Evolutionary conservation across 2,329 filamentous ascomycete species (phyloP).

Genomic region (Cercospora brassicicola): DNA sequence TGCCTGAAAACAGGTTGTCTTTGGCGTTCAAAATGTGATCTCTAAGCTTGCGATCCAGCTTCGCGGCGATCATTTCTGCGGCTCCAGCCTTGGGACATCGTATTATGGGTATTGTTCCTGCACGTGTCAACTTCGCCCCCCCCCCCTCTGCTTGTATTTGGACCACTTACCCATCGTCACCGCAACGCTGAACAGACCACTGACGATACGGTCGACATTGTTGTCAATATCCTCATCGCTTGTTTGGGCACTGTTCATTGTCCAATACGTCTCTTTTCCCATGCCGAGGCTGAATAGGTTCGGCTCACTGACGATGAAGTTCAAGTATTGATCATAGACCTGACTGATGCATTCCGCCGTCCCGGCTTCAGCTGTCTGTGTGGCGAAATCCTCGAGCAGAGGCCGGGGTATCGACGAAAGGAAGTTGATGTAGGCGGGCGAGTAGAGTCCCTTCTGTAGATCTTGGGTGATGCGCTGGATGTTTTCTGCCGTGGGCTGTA

Average conservation of each 20-base stretch:
- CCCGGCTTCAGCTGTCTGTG: conserved; percentile 77
- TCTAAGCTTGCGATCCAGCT: conserved; percentile 90
- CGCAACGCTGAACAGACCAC: conserved; percentile 93
- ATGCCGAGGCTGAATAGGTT: conserved; percentile 93
- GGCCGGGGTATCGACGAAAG: conserved; percentile 88
- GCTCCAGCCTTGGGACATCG: conserved; percentile 89
- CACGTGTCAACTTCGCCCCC: conserved; percentile 23
- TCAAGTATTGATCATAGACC: conserved; percentile 93
- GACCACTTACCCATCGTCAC: conserved; percentile 85
- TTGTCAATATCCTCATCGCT: conserved; percentile 86
- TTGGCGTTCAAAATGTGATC: conserved; percentile 98
- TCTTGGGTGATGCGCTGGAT: conserved; percentile 80
- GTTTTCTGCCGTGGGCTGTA: conserved; percentile 82
- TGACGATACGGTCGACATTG: conserved; percentile 87
- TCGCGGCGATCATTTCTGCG: conserved; percentile 89
- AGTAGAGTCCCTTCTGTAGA: conserved; percentile 82
- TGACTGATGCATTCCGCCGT: conserved; percentile 89
- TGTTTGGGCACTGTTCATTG: conserved; percentile 89
- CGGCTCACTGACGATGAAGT: conserved; percentile 94
- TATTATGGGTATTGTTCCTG: conserved; percentile 90
- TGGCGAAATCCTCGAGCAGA: conserved; percentile 89
- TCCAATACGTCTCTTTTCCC: conserved; percentile 91
- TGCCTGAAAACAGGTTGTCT: conserved; percentile 85
- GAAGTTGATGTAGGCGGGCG: conserved; percentile 95
- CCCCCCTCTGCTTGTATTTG: not conserved